phyloP scores from a whole-genome alignment of 805 yeast genomes.

The Wickerhamomyces ciferrii region DNA sequence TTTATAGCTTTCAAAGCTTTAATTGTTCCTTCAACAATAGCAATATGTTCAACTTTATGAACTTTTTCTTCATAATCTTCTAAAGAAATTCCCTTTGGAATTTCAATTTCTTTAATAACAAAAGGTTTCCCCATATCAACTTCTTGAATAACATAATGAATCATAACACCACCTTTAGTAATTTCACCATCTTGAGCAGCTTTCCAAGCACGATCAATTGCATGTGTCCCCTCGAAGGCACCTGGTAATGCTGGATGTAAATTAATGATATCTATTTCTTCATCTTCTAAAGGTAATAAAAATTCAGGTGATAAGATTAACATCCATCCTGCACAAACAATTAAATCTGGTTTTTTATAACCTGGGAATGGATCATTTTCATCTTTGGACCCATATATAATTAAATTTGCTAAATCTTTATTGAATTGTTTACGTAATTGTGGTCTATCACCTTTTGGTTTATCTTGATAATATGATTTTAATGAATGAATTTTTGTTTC shows the following conservation, averaged over 20 bases:
- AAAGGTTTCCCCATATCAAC: slow-evolving; percentile 94
- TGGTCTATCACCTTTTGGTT: slow-evolving; percentile 65
- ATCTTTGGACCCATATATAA: slow-evolving; percentile 42
- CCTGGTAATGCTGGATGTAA: slow-evolving; percentile 97
- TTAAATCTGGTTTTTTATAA: slow-evolving; percentile 64
- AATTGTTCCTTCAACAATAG: slow-evolving; percentile 88
- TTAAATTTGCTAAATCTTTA: slow-evolving; percentile 65
- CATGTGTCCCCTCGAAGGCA: slow-evolving; percentile 94
- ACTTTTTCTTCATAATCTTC: slow-evolving; percentile 81
- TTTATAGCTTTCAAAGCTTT: slow-evolving; percentile 38
- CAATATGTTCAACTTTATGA: slow-evolving; percentile 79
- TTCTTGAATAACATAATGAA: slow-evolving; percentile 92
- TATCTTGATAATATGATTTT: slow-evolving; percentile 66
- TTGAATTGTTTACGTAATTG: slow-evolving; percentile 70
- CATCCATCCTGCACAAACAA: slow-evolving; percentile 99
- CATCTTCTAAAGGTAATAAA: slow-evolving; percentile 55
- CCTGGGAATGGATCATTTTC: slow-evolving; percentile 13
- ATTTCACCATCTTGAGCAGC: slow-evolving; percentile 86
- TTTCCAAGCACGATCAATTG: slow-evolving; percentile 94
- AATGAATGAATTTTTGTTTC: slow-evolving; percentile 71
- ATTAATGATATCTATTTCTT: slow-evolving; percentile 75
- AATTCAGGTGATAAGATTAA: slow-evolving; percentile 79
- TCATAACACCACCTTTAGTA: slow-evolving; percentile 86
- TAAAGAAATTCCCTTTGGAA: slow-evolving; percentile 66
- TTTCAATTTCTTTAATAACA: slow-evolving; percentile 70